phyloP scores from a whole-genome alignment of 2,329 filamentous ascomycete genomes.

The Trichoderma sp. region DNA sequence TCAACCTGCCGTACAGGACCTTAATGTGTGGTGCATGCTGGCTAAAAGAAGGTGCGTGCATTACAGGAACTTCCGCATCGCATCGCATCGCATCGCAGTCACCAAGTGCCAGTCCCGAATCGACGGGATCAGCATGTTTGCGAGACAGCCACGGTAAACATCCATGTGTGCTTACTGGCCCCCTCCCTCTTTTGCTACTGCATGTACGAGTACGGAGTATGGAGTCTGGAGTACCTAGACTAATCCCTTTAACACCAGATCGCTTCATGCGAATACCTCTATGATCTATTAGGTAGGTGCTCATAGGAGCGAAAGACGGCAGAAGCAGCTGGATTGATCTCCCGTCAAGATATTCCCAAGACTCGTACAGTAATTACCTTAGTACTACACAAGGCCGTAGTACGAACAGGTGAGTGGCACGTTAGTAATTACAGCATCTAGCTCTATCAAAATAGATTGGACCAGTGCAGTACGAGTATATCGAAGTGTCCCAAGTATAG shows the following conservation, averaged over 20 bases:
- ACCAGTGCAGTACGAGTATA: background rate
- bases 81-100: background rate
- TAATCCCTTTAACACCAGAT: background rate
- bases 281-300: background rate
- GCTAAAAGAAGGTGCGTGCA: background rate
- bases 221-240: background rate
- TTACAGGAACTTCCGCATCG: background rate
- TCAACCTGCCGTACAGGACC: background rate
- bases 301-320: background rate
- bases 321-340: background rate
- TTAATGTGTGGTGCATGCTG: background rate
- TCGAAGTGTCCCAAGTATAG: background rate
- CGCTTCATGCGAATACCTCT: background rate
- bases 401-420: background rate
- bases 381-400: background rate
- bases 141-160: background rate
- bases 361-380: background rate
- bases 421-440: background rate
- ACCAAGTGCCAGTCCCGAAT: constrained; percentile 8
- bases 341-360: background rate
- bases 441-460: background rate
- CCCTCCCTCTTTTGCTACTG: background rate
- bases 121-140: constrained; percentile 2
- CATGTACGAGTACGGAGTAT: background rate
- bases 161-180: background rate